Conservation (phyloP, 1,284 basidiomycete genomes). For the Cryptococcus sp. region DNA sequence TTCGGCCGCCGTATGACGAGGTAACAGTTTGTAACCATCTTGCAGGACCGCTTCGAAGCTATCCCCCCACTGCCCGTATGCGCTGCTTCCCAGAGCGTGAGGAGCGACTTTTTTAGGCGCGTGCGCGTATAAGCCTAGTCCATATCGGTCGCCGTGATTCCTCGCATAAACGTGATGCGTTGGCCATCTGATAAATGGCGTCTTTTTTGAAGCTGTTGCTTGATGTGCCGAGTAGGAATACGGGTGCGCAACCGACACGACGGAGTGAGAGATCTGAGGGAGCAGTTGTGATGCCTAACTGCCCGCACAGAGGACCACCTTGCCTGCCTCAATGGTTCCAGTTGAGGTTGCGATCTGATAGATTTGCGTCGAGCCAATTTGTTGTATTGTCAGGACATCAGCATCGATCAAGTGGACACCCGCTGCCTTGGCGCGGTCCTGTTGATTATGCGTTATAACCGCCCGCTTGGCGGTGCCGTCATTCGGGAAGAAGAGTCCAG, state of each 20-base stretch:
- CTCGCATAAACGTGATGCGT: constrained; percentile 28
- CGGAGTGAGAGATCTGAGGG: constrained; percentile 11
- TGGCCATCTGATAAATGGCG: constrained; percentile 34
- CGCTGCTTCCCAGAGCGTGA: constrained; percentile 7
- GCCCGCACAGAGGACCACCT: constrained; percentile 30
- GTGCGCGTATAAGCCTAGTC: constrained; percentile 34
- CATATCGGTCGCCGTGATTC: constrained; percentile 33
- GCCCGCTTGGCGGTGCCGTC: constrained; percentile 31
- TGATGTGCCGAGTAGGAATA: constrained; percentile 23
- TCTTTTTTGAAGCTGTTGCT: not conserved
- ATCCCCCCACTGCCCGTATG: constrained; percentile 23
- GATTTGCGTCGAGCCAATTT: not conserved
- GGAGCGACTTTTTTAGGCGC: constrained; percentile 16
- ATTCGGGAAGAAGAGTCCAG: constrained; percentile 11
- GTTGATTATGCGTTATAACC: constrained; percentile 14
- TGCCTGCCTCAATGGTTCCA: constrained; percentile 11
- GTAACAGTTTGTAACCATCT: constrained; percentile 16
- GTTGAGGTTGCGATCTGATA: constrained; percentile 2
- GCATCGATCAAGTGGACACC: constrained; percentile 20
- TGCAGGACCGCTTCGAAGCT: constrained; percentile 18
- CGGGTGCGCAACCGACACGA: constrained; percentile 32
- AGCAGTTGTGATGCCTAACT: constrained; percentile 36
- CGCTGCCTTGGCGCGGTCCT: constrained; percentile 9
- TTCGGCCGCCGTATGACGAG: constrained; percentile 11
- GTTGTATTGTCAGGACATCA: constrained; percentile 14